Conservation (phyloP, 768 basidiomycete species). For the Cystobasidiopsis lactophilus region DNA sequence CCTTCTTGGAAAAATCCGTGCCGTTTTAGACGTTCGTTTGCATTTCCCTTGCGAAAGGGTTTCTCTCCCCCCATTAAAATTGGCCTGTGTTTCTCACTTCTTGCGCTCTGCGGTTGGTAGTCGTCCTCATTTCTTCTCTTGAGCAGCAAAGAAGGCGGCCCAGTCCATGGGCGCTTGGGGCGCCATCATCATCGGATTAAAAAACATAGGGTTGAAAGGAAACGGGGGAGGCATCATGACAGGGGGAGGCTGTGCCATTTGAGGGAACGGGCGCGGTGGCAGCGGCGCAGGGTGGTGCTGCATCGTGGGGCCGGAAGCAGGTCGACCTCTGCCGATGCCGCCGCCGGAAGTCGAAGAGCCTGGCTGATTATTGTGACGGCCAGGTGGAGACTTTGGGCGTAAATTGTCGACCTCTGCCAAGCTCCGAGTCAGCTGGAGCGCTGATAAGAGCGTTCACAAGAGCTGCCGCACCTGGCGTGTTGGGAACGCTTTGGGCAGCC, state of each 20-base stretch:
- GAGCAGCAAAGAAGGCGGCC: not conserved
- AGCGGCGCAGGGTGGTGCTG: not conserved
- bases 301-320: too few relatives aligned
- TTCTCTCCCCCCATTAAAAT: too few relatives aligned
- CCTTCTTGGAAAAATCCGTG: too few relatives aligned
- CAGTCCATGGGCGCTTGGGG: not conserved
- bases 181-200: not conserved
- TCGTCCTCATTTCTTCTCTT: too few relatives aligned
- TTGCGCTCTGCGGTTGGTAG: too few relatives aligned
- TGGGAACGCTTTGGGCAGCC: not conserved
- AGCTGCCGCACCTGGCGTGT: not conserved
- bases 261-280: too few relatives aligned
- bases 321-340: not conserved
- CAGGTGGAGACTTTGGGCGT: constrained; percentile 55
- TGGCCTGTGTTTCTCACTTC: too few relatives aligned
- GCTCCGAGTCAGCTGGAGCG: not conserved
- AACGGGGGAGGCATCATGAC: not conserved
- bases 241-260: not conserved
- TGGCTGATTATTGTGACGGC: not conserved
- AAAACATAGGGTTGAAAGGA: not conserved
- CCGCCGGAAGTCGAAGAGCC: not conserved
- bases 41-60: too few relatives aligned
- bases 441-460: not conserved
- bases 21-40: too few relatives aligned
- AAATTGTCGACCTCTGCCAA: constrained; percentile 51